Conservation (phyloP, 495 filamentous ascomycete genomes). For the Penicillium coprophilum region DNA sequence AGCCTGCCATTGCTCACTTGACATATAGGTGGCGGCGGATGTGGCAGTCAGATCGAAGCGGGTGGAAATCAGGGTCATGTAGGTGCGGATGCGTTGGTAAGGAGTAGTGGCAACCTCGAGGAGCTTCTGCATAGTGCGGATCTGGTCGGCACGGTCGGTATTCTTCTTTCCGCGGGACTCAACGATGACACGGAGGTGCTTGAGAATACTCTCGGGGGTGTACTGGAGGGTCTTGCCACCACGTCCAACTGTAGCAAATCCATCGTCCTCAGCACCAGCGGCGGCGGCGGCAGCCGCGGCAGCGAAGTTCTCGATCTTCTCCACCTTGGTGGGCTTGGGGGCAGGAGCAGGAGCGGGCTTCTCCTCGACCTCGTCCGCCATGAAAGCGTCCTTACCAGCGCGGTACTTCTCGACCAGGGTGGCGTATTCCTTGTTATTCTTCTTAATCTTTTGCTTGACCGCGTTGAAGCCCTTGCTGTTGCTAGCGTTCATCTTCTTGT, state of each 20-base stretch:
- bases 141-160: slow-evolving; percentile 91
- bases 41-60: slow-evolving; percentile 90
- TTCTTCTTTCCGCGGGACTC: slow-evolving; percentile 98
- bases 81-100: slow-evolving; percentile 92
- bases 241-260: slow-evolving; percentile 81
- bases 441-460: slow-evolving; percentile 95
- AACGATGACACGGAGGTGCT: slow-evolving; percentile 88
- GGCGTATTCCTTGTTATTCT: slow-evolving; percentile 95
- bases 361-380: slow-evolving; percentile 78
- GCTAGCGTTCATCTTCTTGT: slow-evolving; percentile 98
- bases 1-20: slow-evolving; percentile 93
- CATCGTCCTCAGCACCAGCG: slow-evolving; percentile 70
- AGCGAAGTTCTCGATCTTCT: slow-evolving; percentile 40
- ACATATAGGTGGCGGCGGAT: slow-evolving; percentile 76
- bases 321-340: slow-evolving; percentile 43
- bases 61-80: slow-evolving; percentile 88
- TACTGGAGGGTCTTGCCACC: slow-evolving; percentile 84
- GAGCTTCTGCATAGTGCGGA: slow-evolving; percentile 95
- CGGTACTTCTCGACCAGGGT: slow-evolving; percentile 84
- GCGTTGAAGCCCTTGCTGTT: slow-evolving; percentile 92
- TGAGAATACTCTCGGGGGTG: slow-evolving; percentile 96
- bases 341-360: slow-evolving; percentile 38
- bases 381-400: slow-evolving; percentile 78
- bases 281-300: slow-evolving; percentile 41
- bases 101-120: slow-evolving; percentile 81